These are phyloP conservation scores for Tolypocladium paradoxum DNA, from an alignment of 2,329 filamentous ascomycete genomes.

Conservation along the genomic window DNA sequence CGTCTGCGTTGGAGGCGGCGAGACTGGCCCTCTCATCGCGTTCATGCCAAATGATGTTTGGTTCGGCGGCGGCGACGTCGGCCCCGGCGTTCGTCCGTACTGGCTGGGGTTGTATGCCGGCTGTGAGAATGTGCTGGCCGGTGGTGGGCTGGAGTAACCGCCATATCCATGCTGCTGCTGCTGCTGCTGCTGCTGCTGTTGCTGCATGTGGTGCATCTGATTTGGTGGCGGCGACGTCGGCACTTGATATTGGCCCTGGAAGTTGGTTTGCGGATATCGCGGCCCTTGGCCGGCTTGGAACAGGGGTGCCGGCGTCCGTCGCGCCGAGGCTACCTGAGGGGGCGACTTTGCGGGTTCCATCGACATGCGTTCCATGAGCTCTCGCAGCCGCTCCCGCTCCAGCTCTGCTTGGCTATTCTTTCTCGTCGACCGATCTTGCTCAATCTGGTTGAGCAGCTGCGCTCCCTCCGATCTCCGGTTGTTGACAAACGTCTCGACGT, in stretches of 20 bases:
- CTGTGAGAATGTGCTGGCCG: conserved; percentile 34
- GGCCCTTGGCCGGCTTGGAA: conserved; percentile 36
- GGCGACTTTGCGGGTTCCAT: conserved; percentile 51
- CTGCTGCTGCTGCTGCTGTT: conserved; percentile 24
- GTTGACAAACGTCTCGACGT: conserved; percentile 93
- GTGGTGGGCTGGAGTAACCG: conserved; percentile 29
- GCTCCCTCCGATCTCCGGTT: conserved; percentile 87
- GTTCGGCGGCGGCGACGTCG: conserved; percentile 52
- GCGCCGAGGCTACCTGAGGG: conserved; percentile 13
- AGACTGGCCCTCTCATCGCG: conserved; percentile 31
- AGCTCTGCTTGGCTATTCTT: conserved; percentile 57
- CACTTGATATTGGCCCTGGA: conserved; percentile 47
- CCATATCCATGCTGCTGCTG: conserved; percentile 29
- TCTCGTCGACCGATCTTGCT: conserved; percentile 59
- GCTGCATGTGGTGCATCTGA: conserved; percentile 26
- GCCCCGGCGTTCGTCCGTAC: conserved; percentile 46
- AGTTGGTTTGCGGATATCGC: conserved; percentile 44
- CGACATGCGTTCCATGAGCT: conserved; percentile 92
- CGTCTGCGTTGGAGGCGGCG: conserved; percentile 48
- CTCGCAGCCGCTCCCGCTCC: conserved; percentile 77
- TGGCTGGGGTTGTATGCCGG: conserved; percentile 47
- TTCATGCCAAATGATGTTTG: conserved; percentile 39
- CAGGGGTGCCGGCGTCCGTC: conserved; percentile 28
- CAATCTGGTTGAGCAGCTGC: conserved; percentile 79
- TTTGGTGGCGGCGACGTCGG: conserved; percentile 45